phyloP scores from a whole-genome alignment of 1,284 basidiomycete genomes.

The Lentinus polychrous region DNA sequence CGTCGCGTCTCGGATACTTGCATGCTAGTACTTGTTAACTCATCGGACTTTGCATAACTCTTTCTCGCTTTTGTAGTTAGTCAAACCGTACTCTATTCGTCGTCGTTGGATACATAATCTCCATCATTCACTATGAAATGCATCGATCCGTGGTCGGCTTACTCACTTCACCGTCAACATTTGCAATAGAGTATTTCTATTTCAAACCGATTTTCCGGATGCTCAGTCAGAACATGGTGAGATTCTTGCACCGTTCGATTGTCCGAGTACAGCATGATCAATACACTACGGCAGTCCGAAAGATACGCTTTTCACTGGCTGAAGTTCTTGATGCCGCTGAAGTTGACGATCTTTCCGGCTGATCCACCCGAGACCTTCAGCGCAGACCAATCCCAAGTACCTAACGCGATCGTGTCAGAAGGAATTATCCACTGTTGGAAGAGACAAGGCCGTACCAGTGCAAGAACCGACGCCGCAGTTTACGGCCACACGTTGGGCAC shows the following conservation, averaged over 20 bases:
- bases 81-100: too few relatives aligned
- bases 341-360: constrained; percentile 32
- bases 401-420: constrained; percentile 18
- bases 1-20: not conserved
- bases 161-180: too few relatives aligned
- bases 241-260: too few relatives aligned
- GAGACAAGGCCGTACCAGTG: constrained; percentile 19
- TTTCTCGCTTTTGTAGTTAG: not conserved
- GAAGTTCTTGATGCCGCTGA: constrained; percentile 28
- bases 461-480: constrained; percentile 27
- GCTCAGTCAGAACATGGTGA: too few relatives aligned
- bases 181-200: too few relatives aligned
- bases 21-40: not conserved
- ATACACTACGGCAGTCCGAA: too few relatives aligned
- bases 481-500: constrained; percentile 23
- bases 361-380: constrained; percentile 41
- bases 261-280: too few relatives aligned
- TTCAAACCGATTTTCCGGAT: too few relatives aligned
- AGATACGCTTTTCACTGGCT: constrained; percentile 17
- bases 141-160: too few relatives aligned
- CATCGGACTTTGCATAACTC: not conserved
- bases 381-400: constrained; percentile 46
- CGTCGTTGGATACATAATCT: too few relatives aligned
- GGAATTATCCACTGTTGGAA: not conserved
- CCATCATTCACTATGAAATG: too few relatives aligned